These are phyloP conservation scores for Alternaria hordeiaustralica DNA, from an alignment of 2,329 filamentous ascomycete genomes.

Conservation along the genomic window DNA sequence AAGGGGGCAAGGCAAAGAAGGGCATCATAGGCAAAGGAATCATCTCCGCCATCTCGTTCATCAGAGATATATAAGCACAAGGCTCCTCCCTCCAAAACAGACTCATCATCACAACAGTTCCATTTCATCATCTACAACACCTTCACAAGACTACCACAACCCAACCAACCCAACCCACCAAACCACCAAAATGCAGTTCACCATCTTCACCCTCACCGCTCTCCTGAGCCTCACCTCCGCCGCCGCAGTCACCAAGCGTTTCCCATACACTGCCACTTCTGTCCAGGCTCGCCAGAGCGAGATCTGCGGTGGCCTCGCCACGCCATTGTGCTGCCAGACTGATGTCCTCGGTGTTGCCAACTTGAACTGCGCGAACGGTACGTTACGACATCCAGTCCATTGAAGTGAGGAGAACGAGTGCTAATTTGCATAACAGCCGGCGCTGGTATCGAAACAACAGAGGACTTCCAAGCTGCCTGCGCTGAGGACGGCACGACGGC, in stretches of 20 bases:
- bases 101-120: not conserved
- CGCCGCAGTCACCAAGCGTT: slow-evolving; percentile 8
- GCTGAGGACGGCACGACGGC: slow-evolving; percentile 19
- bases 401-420: not conserved
- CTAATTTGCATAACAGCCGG: slow-evolving; percentile 10
- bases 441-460: slow-evolving; percentile 6
- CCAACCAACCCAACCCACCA: not conserved
- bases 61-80: not conserved
- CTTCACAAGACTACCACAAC: not conserved
- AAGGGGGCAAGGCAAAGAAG: not conserved
- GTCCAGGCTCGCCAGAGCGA: slow-evolving; percentile 7
- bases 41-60: not conserved
- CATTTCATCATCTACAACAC: not conserved
- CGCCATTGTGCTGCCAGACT: slow-evolving; percentile 28
- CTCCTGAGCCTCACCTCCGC: slow-evolving; percentile 20
- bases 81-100: not conserved
- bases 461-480: slow-evolving; percentile 21
- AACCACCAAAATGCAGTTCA: slow-evolving; percentile 20
- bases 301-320: slow-evolving; percentile 21
- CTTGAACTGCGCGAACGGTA: slow-evolving; percentile 27
- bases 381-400: not conserved
- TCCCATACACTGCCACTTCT: not conserved
- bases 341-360: slow-evolving; percentile 22
- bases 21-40: not conserved
- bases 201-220: slow-evolving; percentile 13